These are phyloP conservation scores for Rhodocollybia butyracea DNA, from an alignment of 768 basidiomycete species.

Conservation along the genomic window DNA sequence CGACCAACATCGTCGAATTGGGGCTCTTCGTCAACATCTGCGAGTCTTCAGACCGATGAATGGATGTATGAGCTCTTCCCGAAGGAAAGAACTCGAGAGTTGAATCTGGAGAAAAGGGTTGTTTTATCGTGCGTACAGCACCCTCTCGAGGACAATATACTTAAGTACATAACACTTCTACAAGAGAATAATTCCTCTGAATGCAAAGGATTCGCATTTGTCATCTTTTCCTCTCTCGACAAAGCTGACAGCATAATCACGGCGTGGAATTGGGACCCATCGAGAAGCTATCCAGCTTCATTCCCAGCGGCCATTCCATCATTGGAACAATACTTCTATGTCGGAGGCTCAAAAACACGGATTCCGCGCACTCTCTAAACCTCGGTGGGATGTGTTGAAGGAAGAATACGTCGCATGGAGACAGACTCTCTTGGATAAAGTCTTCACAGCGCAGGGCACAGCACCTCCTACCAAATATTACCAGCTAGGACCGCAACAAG, in stretches of 20 bases:
- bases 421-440: conserved; percentile 46
- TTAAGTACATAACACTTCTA: neutral
- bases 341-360: conserved; percentile 57
- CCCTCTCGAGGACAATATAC: neutral
- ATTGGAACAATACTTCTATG: neutral
- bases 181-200: conserved; percentile 77
- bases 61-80: conserved; percentile 69
- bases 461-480: too few species aligned
- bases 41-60: conserved; percentile 27
- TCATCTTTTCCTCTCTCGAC: conserved; percentile 44
- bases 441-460: conserved; percentile 16
- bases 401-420: conserved; percentile 68
- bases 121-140: conserved; percentile 60
- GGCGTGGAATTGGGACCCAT: conserved; percentile 61
- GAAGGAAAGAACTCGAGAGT: conserved; percentile 32
- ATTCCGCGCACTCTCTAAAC: conserved; percentile 53
- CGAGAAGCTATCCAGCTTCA: too few species aligned
- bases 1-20: conserved; percentile 36
- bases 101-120: conserved; percentile 62
- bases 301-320: too few species aligned
- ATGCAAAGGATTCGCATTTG: conserved; percentile 75
- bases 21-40: conserved; percentile 22
- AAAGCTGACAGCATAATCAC: conserved; percentile 41
- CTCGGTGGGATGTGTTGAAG: conserved; percentile 60
- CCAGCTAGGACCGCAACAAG: too few species aligned